These are phyloP conservation scores for Acanthamoeba healyi DNA, from an alignment of 208 protist genomes.

Conservation along the genomic window DNA sequence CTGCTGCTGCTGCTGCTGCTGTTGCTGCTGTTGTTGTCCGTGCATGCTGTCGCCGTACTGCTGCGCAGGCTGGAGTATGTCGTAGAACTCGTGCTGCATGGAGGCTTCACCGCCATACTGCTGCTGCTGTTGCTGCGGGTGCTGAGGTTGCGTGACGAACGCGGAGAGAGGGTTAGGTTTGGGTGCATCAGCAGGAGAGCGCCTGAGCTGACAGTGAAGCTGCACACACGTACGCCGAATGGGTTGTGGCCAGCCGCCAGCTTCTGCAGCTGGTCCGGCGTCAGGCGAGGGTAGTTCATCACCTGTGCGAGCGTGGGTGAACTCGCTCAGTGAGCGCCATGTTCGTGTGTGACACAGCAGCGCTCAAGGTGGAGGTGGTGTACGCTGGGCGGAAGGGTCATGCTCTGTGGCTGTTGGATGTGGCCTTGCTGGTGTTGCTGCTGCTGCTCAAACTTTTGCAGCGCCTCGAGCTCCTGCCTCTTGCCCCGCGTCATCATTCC, in stretches of 20 bases:
- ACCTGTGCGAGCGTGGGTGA: neutral
- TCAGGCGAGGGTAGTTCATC: neutral
- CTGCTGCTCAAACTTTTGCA: neutral
- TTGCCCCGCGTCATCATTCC: neutral
- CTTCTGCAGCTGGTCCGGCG: neutral
- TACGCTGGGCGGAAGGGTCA: neutral
- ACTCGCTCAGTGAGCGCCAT: neutral
- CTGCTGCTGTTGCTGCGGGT: neutral
- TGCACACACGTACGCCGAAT: neutral
- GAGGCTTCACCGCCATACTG: too few species aligned
- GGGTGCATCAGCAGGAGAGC: too few species aligned
- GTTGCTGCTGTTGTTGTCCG: too few species aligned
- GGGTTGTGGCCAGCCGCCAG: neutral
- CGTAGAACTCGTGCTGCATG: too few species aligned
- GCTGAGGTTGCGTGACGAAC: neutral
- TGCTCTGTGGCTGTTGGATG: neutral
- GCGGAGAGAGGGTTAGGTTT: neutral
- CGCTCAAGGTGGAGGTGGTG: too few species aligned
- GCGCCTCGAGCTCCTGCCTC: neutral
- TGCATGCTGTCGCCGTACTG: too few species aligned
- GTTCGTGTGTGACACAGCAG: too few species aligned
- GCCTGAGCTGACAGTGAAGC: neutral
- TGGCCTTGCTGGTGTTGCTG: slow-evolving; percentile 12
- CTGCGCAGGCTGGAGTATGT: too few species aligned
- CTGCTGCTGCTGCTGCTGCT: neutral